Conservation (phyloP, 306 rosid species). For the Casuarina cunninghamiana region DNA sequence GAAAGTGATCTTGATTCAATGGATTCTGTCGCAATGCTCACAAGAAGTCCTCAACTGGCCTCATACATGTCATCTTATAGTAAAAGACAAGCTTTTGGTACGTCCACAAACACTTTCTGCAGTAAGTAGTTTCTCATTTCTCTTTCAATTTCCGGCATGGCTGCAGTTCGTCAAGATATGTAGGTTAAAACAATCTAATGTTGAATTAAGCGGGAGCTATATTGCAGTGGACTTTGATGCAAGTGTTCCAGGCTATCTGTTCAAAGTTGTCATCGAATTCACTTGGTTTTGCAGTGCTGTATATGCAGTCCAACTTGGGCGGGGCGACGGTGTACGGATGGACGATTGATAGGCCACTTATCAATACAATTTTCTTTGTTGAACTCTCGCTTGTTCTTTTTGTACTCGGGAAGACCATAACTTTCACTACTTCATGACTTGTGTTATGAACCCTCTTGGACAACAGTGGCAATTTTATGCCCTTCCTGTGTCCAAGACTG, state of each 20-base stretch:
- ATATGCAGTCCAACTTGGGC: conserved; percentile 37
- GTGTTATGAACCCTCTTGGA: neutral
- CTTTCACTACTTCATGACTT: conserved; percentile 21
- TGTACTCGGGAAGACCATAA: conserved; percentile 51
- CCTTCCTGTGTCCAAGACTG: neutral
- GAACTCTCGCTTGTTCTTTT: conserved; percentile 48
- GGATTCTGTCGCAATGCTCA: conserved; percentile 38
- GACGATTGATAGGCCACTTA: conserved; percentile 43
- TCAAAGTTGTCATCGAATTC: neutral
- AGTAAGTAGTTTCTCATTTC: too few relatives aligned
- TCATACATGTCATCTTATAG: conserved; percentile 40
- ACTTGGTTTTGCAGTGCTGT: conserved; percentile 34
- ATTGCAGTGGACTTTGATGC: too few relatives aligned
- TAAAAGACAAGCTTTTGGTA: conserved; percentile 53
- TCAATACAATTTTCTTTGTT: conserved; percentile 37
- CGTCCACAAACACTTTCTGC: neutral
- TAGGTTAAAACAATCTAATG: too few relatives aligned
- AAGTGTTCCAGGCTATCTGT: too few relatives aligned
- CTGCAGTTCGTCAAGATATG: too few relatives aligned
- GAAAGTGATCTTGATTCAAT: conserved; percentile 43
- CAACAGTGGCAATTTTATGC: neutral
- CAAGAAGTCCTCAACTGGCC: conserved; percentile 34
- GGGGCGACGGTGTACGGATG: conserved; percentile 47
- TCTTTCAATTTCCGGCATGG: too few relatives aligned
- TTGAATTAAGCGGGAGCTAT: too few relatives aligned